These are phyloP conservation scores for Leavenworthia alabamica DNA, from an alignment of 345 rosid genomes.

Conservation along the genomic window DNA sequence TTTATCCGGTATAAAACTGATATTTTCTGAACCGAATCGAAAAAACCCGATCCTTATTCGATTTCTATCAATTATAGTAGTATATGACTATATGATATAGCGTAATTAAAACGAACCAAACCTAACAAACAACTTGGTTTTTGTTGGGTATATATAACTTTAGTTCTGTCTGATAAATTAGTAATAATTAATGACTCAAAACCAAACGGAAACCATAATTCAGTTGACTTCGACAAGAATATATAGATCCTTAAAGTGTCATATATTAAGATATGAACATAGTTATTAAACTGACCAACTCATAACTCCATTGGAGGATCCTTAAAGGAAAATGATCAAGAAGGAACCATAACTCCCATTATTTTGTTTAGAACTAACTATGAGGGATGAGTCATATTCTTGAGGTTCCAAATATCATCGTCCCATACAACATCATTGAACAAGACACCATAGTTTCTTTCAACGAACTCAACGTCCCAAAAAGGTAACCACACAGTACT, in stretches of 20 bases:
- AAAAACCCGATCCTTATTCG: not conserved
- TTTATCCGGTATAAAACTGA: not conserved
- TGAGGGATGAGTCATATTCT: slow-evolving; percentile 28
- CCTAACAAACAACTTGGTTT: not conserved
- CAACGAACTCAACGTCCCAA: slow-evolving; percentile 55
- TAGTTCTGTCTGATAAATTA: not conserved
- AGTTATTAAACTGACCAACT: not conserved
- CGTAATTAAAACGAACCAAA: not conserved
- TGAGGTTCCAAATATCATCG: slow-evolving; percentile 66
- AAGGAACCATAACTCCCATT: not conserved
- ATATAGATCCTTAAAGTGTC: not conserved
- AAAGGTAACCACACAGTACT: slow-evolving; percentile 47
- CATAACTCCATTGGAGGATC: not conserved
- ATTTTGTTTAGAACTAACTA: not conserved
- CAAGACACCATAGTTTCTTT: slow-evolving; percentile 33
- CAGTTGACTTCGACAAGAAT: not conserved
- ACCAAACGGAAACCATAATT: not conserved
- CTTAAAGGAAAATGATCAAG: not conserved
- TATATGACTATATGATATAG: too few species aligned
- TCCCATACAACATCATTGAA: slow-evolving; percentile 59
- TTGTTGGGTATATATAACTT: not conserved
- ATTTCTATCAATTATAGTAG: not conserved
- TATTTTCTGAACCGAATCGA: not conserved
- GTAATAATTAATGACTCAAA: not conserved
- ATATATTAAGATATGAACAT: not conserved